Base-by-base conservation (phyloP, 2,329 filamentous ascomycete species). In the Neonectria magnoliae region DNA sequence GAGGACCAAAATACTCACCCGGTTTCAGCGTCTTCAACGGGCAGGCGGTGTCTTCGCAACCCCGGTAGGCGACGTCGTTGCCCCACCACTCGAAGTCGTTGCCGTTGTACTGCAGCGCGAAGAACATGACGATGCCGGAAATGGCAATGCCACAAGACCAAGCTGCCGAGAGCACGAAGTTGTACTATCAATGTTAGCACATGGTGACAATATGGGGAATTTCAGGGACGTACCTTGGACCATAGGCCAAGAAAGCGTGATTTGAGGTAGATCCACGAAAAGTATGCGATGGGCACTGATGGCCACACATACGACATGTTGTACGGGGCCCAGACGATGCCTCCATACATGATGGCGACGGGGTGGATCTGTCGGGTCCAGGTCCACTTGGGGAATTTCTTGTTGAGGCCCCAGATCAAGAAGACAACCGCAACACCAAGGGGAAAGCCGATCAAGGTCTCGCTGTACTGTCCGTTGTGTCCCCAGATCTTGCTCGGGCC, bases 181-280 rank as follows among this genome's bases (percentile, higher is more conserved):
- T 85, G 75, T 87, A 87, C 80, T 83, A 29, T 44, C 13, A 1
- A 7, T 18, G 57, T 65, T 64, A 72, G 65, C 42, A 36, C 13
- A 59, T 2, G 20, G 13, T 11, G 2, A 8, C 8, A 29, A 1
- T 8, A 47, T 10, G 4, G 22, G 1, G 16, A 1, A 1, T 1
- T 1, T 5, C 1, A 7, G 1, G 16, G 18, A 72, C 78, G 50
- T 75, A 82, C 80, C 77, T 85, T 85, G 57, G 83, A 82, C 84
- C 85, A 87, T 68, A 86, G 80, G 22, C 77, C 82, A 18, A 84
- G 76, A 69, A 80, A 85, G 5, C 83, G 79, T 45, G 77, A 78
- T 75, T 84, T 84, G 67, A 85, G 76, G 67, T 81, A 87, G 8
- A 86, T 79, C 82, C 84, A 87, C 36, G 83, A 84, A 64, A 84